A percentile compares a stretch with the other conserved stretches of the same genome.
Evolutionary conservation across 139 green algal species (phyloP).

Genomic region (Micromonas pusilla): DNA sequence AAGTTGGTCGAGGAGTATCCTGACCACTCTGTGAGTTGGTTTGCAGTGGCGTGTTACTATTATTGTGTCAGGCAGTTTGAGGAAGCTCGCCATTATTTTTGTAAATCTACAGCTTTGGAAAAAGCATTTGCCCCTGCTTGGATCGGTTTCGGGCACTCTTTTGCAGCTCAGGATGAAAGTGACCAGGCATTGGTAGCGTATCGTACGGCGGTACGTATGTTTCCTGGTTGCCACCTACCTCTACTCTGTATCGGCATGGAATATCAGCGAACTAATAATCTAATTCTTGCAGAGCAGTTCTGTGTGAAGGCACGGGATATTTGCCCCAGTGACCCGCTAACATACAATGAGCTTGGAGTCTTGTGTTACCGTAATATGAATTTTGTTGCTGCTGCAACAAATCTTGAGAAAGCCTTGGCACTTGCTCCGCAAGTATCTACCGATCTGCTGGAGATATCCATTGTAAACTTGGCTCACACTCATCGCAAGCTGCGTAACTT

Average conservation of each 20-base stretch:
- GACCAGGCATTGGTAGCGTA: slow-evolving; percentile 96
- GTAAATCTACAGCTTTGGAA: slow-evolving; percentile 75
- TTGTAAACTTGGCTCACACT: slow-evolving; percentile 81
- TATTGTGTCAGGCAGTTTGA: slow-evolving; percentile 39
- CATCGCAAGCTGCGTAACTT: slow-evolving; percentile 67
- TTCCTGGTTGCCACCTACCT: slow-evolving; percentile 84
- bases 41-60: slow-evolving; percentile 94
- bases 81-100: slow-evolving; percentile 67
- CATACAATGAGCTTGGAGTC: slow-evolving; percentile 82
- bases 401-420: slow-evolving; percentile 42
- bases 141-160: slow-evolving; percentile 89
- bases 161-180: slow-evolving; percentile 68
- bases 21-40: slow-evolving; percentile 71
- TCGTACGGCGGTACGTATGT: slow-evolving; percentile 82
- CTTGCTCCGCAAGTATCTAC: slow-evolving; percentile 30
- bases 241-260: slow-evolving; percentile 43
- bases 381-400: slow-evolving; percentile 9
- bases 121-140: slow-evolving; percentile 74
- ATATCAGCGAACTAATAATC: slow-evolving; percentile 72
- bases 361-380: slow-evolving; percentile 43
- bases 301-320: slow-evolving; percentile 38
- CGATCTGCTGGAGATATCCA: slow-evolving; percentile 65
- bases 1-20: slow-evolving; percentile 78
- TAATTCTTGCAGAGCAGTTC: slow-evolving; percentile 64
- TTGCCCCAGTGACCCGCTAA: slow-evolving; percentile 73